Evolutionary conservation across 768 basidiomycete species (phyloP).

Genomic region (Naganishia onofrii): DNA sequence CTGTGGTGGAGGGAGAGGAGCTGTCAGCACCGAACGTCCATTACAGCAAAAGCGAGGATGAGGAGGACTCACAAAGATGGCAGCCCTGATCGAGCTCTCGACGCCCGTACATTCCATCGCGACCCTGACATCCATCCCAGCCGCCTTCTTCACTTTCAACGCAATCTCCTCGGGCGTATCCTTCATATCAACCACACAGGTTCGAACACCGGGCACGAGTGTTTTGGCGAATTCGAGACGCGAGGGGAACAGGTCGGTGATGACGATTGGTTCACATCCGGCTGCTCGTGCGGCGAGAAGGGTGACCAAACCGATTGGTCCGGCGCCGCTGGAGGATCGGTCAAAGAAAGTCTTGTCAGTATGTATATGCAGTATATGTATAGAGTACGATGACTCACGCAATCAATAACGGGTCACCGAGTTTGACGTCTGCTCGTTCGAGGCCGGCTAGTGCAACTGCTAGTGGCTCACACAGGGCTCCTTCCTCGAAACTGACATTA

Average conservation of each 20-base stretch:
- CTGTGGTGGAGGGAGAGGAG: constrained; percentile 32
- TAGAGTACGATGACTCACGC: constrained; percentile 39
- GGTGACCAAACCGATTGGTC: constrained; percentile 55
- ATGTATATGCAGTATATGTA: not conserved
- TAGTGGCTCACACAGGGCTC: constrained; percentile 53
- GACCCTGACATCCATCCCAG: constrained; percentile 43
- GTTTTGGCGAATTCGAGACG: constrained; percentile 54
- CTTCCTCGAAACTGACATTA: constrained; percentile 53
- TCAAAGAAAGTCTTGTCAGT: too few species aligned
- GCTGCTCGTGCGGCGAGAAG: constrained; percentile 53
- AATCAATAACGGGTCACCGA: constrained; percentile 54
- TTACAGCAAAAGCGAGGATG: too few species aligned
- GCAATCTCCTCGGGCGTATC: constrained; percentile 44
- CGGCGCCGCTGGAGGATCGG: constrained; percentile 48
- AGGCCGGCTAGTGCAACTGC: constrained; percentile 54
- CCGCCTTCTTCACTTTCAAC: constrained; percentile 44
- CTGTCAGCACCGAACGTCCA: not conserved
- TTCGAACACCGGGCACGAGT: constrained; percentile 52
- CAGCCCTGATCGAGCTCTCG: constrained; percentile 51
- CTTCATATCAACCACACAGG: constrained; percentile 46
- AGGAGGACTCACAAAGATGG: constrained; percentile 49
- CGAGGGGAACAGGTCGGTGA: constrained; percentile 53
- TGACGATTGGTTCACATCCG: constrained; percentile 54
- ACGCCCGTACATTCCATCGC: constrained; percentile 56
- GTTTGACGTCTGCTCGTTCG: constrained; percentile 50